These are phyloP conservation scores for Apiospora kogelbergensis DNA, from an alignment of 2,329 filamentous ascomycete genomes.

Conservation along the genomic window DNA sequence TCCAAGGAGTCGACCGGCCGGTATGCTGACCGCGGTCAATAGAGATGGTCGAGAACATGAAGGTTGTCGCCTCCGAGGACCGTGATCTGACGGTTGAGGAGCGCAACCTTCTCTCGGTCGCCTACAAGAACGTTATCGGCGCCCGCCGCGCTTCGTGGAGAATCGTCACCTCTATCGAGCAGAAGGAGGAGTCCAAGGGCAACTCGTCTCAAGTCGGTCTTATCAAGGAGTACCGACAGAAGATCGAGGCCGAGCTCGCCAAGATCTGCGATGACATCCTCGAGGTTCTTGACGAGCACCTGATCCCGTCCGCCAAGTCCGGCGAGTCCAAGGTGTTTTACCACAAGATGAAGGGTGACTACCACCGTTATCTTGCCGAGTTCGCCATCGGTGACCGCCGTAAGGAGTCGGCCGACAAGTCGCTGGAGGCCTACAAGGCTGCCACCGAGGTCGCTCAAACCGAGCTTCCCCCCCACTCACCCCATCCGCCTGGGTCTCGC, in stretches of 20 bases:
- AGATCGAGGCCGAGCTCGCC: slow-evolving; percentile 95
- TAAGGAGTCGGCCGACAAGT: slow-evolving; percentile 91
- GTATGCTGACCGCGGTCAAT: slow-evolving; percentile 18
- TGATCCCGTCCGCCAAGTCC: slow-evolving; percentile 90
- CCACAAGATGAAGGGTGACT: slow-evolving; percentile 99
- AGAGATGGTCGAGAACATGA: slow-evolving; percentile 99
- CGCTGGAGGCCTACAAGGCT: slow-evolving; percentile 94
- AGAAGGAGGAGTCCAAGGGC: slow-evolving; percentile 99
- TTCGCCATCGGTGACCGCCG: slow-evolving; percentile 93
- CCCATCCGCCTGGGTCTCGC: slow-evolving; percentile 90
- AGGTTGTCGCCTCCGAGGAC: slow-evolving; percentile 89
- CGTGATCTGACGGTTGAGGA: slow-evolving; percentile 87
- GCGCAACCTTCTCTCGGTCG: slow-evolving; percentile 94
- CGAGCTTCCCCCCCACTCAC: slow-evolving; percentile 84
- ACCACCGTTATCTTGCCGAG: slow-evolving; percentile 98
- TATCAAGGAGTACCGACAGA: slow-evolving; percentile 98
- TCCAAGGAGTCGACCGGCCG: background rate
- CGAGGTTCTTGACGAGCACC: slow-evolving; percentile 87
- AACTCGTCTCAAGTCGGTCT: slow-evolving; percentile 85
- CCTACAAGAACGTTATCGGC: slow-evolving; percentile 99
- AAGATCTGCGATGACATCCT: slow-evolving; percentile 98
- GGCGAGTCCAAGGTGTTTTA: slow-evolving; percentile 99
- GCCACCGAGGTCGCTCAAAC: slow-evolving; percentile 88
- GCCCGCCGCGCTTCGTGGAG: slow-evolving; percentile 96
- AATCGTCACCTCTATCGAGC: slow-evolving; percentile 97